Conservation (phyloP, 306 rosid genomes). For the Trichosanthes truncata region DNA sequence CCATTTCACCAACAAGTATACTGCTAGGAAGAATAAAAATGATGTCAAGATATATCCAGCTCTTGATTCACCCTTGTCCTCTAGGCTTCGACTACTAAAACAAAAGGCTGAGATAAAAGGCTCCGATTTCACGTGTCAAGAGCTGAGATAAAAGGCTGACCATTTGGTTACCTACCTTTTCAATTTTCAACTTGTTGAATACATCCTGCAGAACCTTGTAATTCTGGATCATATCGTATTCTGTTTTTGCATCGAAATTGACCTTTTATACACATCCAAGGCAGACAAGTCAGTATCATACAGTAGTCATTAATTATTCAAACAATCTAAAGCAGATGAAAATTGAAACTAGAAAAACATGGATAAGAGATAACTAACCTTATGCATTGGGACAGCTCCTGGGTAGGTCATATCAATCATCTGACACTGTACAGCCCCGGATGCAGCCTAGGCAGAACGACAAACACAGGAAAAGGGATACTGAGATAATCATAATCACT, state of each 20-base stretch:
- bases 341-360: not conserved
- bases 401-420: constrained; percentile 82
- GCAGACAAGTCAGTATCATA: not conserved
- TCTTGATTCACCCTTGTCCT: not conserved
- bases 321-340: not conserved
- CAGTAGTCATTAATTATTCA: not conserved
- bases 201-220: constrained; percentile 90
- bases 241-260: constrained; percentile 82
- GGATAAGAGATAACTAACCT: constrained; percentile 38
- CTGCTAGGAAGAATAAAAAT: not conserved
- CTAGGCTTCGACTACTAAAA: not conserved
- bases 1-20: not conserved
- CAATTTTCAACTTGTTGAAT: constrained; percentile 77
- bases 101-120: not conserved
- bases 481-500: not conserved
- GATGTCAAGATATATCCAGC: not conserved
- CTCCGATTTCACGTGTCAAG: not conserved
- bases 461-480: not conserved
- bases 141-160: not conserved
- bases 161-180: constrained; percentile 36
- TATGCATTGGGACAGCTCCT: constrained; percentile 96
- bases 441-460: constrained; percentile 62
- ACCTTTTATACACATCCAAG: constrained; percentile 38
- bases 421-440: constrained; percentile 99
- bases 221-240: constrained; percentile 95